Evolutionary conservation across 106 monocot species (phyloP).

Genomic region (Iris macrosiphon): DNA sequence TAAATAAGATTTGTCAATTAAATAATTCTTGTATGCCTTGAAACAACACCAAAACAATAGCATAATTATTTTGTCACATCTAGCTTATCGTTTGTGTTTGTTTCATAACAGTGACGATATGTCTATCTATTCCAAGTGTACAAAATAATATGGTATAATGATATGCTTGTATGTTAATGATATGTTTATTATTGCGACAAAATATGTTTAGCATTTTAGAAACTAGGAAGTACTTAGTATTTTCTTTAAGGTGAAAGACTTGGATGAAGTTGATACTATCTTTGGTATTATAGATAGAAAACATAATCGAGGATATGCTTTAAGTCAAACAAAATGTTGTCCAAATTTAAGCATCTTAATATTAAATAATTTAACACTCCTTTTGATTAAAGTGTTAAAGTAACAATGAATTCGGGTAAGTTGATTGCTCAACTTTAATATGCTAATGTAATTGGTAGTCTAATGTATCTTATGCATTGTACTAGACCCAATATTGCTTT

Average conservation of each 20-base stretch:
- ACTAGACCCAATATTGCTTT: neutral
- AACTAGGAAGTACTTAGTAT: neutral
- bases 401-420: neutral
- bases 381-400: neutral
- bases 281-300: neutral
- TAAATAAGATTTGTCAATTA: neutral
- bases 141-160: neutral
- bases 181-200: neutral
- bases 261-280: neutral
- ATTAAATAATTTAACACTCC: neutral
- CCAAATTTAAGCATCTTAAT: neutral
- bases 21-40: too few relatives aligned
- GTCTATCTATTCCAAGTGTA: neutral
- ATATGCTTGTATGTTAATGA: neutral
- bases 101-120: neutral
- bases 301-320: neutral
- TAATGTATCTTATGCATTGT: constrained; percentile 1
- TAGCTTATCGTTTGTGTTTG: neutral
- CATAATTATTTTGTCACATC: neutral
- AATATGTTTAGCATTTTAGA: neutral
- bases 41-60: neutral
- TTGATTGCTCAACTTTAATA: neutral
- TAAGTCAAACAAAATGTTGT: neutral
- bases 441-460: neutral
- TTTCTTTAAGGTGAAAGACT: too few relatives aligned